Evolutionary conservation across 768 basidiomycete species (phyloP).

Genomic region (Hygrocybe punicea): DNA sequence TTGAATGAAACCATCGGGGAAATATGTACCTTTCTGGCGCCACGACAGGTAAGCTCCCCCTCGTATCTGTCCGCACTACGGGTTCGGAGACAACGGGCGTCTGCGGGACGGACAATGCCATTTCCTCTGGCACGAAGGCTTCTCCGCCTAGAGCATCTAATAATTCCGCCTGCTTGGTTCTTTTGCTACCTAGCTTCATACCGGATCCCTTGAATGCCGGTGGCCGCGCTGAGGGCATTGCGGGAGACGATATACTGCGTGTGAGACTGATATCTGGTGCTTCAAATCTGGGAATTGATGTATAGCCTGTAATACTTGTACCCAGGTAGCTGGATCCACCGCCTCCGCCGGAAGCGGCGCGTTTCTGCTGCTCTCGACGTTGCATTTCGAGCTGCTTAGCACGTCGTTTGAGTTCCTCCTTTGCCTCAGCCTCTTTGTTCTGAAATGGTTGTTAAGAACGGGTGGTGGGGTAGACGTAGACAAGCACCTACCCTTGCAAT

Average conservation of each 20-base stretch:
- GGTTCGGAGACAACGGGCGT: slow-evolving; percentile 39
- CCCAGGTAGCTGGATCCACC: slow-evolving; percentile 60
- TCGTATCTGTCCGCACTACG: slow-evolving; percentile 43
- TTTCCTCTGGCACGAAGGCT: slow-evolving; percentile 48
- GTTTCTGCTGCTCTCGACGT: slow-evolving; percentile 86
- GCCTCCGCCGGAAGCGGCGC: slow-evolving; percentile 51
- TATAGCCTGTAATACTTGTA: slow-evolving; percentile 66
- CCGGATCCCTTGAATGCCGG: slow-evolving; percentile 91
- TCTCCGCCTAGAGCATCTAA: slow-evolving; percentile 85
- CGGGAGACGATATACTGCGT: slow-evolving; percentile 41
- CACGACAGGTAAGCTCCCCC: slow-evolving; percentile 72
- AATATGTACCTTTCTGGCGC: slow-evolving; percentile 63
- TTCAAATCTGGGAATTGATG: slow-evolving; percentile 67
- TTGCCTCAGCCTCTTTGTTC: slow-evolving; percentile 99
- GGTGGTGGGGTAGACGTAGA: slow-evolving; percentile 4
- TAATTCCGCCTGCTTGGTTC: slow-evolving; percentile 83
- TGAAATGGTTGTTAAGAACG: slow-evolving; percentile 26
- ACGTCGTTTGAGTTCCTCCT: slow-evolving; percentile 96
- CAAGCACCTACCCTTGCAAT: slow-evolving; percentile 73
- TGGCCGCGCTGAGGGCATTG: slow-evolving; percentile 49
- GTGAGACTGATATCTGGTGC: slow-evolving; percentile 50
- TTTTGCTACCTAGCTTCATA: slow-evolving; percentile 96
- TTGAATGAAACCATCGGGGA: no score
- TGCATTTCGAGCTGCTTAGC: slow-evolving; percentile 99
- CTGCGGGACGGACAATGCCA: slow-evolving; percentile 45